Conservation (phyloP, 768 basidiomycete species). For the Steccherinum ochraceum region DNA sequence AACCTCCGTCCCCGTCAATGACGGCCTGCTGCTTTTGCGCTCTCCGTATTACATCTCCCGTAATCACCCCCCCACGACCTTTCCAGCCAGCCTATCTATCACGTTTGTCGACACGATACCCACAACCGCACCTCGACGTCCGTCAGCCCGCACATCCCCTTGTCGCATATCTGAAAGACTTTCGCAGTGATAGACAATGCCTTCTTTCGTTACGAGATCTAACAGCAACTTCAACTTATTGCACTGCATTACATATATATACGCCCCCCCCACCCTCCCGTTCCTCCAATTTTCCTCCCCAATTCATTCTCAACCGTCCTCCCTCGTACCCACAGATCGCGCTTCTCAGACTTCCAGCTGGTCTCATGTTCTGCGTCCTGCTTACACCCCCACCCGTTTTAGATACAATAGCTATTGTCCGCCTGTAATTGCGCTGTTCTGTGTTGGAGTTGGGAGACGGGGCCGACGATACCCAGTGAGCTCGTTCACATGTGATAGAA, state of each 20-base stretch:
- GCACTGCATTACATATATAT: constrained; percentile 4
- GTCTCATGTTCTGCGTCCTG: not conserved
- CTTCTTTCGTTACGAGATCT: constrained; percentile 11
- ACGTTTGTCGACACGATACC: constrained; percentile 12
- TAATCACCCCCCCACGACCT: not conserved
- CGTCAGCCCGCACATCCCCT: constrained; percentile 1
- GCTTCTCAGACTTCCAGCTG: not conserved
- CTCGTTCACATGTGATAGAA: not conserved
- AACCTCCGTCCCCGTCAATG: constrained; percentile 15
- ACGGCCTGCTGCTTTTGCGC: not conserved
- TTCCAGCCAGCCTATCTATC: constrained; percentile 14
- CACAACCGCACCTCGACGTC: constrained; percentile 2
- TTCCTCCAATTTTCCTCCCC: not conserved
- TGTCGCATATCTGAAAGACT: constrained; percentile 6
- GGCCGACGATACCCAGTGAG: not conserved
- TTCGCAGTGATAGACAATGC: constrained; percentile 14
- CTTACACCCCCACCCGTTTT: constrained; percentile 6
- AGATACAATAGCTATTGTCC: constrained; percentile 11
- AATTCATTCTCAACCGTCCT: too few relatives aligned
- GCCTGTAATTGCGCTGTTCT: constrained; percentile 4
- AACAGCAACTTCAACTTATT: constrained; percentile 9
- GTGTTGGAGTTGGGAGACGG: not conserved
- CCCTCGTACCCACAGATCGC: not conserved
- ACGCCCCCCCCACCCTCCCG: constrained; percentile 1
- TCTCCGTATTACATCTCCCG: not conserved